Percentiles rank a stretch among this genome's conserved stretches.
These are phyloP conservation scores for Linaria vulgaris DNA, from an alignment of 257 asterid species.

Conservation along the genomic window DNA sequence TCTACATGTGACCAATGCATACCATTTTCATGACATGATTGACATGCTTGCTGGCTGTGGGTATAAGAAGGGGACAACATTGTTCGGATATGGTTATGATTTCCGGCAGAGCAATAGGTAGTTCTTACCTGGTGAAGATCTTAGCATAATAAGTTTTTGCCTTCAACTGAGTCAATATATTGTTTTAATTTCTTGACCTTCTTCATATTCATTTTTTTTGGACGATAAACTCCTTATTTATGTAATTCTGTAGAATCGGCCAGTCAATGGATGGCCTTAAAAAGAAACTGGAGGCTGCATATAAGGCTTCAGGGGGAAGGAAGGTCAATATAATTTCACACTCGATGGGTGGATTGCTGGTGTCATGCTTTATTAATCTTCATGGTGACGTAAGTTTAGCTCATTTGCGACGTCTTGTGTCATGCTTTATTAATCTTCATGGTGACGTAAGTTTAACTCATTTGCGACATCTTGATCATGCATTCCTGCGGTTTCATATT, in stretches of 20 bases:
- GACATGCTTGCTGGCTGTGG: constrained; percentile 97
- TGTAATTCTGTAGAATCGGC: constrained; percentile 59
- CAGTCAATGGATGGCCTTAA: constrained; percentile 67
- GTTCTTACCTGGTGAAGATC: constrained; percentile 23
- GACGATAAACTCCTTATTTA: not conserved
- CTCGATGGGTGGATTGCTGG: constrained; percentile 92
- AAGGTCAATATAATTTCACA: constrained; percentile 84
- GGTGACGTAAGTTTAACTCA: constrained; percentile 56
- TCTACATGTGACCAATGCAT: constrained; percentile 52
- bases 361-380: constrained; percentile 63
- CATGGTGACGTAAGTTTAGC: constrained; percentile 61
- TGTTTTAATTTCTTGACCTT: constrained; percentile 14
- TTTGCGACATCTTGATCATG: constrained; percentile 2
- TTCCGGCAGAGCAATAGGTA: constrained; percentile 98
- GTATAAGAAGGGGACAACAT: constrained; percentile 78
- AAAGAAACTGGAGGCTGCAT: constrained; percentile 68
- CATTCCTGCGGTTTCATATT: not conserved
- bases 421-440: constrained; percentile 64
- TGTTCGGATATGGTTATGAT: constrained; percentile 93
- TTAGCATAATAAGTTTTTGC: not conserved
- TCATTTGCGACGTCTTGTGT: constrained; percentile 28
- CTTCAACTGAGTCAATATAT: not conserved
- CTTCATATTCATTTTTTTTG: not conserved
- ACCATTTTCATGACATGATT: constrained; percentile 95
- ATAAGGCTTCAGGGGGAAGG: constrained; percentile 90